Base-by-base conservation (phyloP, 2,329 filamentous ascomycete species). In the Beauveria pseudobassiana region DNA sequence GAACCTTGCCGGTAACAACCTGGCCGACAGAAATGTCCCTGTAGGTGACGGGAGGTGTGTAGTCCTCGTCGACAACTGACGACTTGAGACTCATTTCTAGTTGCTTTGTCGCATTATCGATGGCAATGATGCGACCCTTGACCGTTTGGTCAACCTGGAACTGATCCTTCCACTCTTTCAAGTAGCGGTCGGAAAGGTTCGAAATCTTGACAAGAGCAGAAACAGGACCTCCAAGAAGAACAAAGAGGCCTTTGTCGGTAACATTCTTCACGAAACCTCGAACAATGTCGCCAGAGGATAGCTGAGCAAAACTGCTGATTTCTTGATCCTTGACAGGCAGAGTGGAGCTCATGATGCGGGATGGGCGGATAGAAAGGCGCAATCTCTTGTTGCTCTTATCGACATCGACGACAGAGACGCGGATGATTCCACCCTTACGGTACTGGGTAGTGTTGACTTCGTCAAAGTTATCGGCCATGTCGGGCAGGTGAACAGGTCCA, bases 141-240 rank as follows among this genome's bases (percentile, higher is more conserved):
- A 99, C 91, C 6, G 99, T 81, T 74, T 98, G 92, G 69, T 96
- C 91, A 53, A 93, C 78, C 69, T 95, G 87, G 76, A 93, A 97
- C 50, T 87, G 80, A 42, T 90, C 85, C 77, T 96, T 96, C 95
- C 95, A 99, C 64, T 98, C 91, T 75, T 98, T 98, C 69, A 99
- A 77, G 73, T 87, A 99, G 8, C 85, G 83, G 72, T 99, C 95
- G 0, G 93, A 96, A 16, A 99, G 81, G 72, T 98, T 93, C 10
- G 89, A 85, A 59, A 98, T 88, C 67, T 90, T 88, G 53, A 96
- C 89, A 69, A 93, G 88, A 1, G 87, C 93, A 55, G 89, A 90
- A 20, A 96, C 82, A 65, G 88, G 86, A 20, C 90, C 89, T 49
- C 93, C 92, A 3, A 99, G 80, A 28, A 87, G 83, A 52, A 99